Base-by-base conservation (phyloP, 257 asterid species). In the Solanum lignicaule region DNA sequence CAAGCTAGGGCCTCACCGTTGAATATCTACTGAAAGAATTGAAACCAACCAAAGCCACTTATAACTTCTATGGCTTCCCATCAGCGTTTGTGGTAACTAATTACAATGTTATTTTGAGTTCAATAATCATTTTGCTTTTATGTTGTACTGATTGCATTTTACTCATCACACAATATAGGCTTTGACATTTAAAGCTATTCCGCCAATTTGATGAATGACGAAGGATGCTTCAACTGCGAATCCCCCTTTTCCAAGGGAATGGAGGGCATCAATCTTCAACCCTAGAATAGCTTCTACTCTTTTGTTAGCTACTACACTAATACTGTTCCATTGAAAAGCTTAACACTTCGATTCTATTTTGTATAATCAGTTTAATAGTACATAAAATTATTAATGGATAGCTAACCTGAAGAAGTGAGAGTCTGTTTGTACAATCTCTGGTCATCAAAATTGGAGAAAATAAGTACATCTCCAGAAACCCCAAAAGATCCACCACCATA, bases 391-490 rank as follows among this genome's bases (percentile, higher is more conserved):
- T 5, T 11, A 38, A 38, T 75, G 23, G 58, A 21, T 21, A 33
- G 36, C 39, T 27, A 25, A 81, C 85, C 68, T 46, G 68, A 6
- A 81, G 85, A 46, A 18, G 5, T 4, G 25, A 81, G 85, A 9
- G 18, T 35, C 6, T 81, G 85, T 18, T 81, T 81, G 41, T 81
- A 81, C 68, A 81, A 46, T 81, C 85, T 81, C 85, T 81, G 85
- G 35, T 81, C 85, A 46, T 81, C 85, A 81, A 81, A 81, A 81
- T 81, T 81, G 27, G 85, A 46, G 85, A 81, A 81, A 81, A 81
- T 68, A 81, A 81, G 41, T 27, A 81, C n/a, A 29, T 46, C 68
- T 16, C 85, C 68, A 81, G 68, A 81, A 46, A 81, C 68, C 15
- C 68, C 11, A 16, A 81, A 81, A 81, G 68, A 29, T 3, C 68